phyloP scores from a whole-genome alignment of 2,329 filamentous ascomycete genomes.

The Trichoderma oligosporum region DNA sequence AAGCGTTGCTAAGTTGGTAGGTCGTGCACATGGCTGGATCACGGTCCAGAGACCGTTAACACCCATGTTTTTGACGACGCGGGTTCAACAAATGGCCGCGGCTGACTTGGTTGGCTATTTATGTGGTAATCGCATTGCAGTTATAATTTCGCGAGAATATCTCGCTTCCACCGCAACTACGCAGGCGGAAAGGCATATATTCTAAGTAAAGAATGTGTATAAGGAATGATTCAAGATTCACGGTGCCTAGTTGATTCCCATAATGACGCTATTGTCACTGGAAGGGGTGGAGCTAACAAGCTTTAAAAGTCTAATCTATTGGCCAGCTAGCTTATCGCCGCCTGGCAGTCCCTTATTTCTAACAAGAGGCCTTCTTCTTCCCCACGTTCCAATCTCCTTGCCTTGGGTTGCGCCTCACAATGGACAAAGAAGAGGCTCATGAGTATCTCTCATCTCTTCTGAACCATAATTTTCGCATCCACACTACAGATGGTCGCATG shows the following conservation, averaged over 20 bases:
- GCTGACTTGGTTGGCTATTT: neutral
- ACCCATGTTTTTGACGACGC: slow-evolving; percentile 67
- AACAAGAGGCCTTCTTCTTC: neutral
- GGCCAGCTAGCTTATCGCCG: neutral
- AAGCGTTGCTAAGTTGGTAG: slow-evolving; percentile 92
- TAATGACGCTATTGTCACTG: slow-evolving; percentile 7
- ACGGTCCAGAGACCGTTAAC: slow-evolving; percentile 98
- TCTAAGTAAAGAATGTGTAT: neutral
- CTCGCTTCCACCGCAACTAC: neutral
- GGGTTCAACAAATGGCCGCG: neutral
- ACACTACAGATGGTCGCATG: slow-evolving; percentile 77
- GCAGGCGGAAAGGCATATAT: neutral
- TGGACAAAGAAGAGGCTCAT: slow-evolving; percentile 52
- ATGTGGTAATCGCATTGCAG: neutral
- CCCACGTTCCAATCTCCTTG: neutral
- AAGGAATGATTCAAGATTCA: slow-evolving; percentile 13
- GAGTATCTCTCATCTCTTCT: slow-evolving; percentile 63
- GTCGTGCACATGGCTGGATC: slow-evolving; percentile 88
- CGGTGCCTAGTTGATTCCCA: slow-evolving; percentile 1
- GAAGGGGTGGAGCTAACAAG: neutral
- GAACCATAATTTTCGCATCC: slow-evolving; percentile 73
- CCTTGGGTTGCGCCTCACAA: slow-evolving; percentile 24
- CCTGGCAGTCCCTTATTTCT: neutral
- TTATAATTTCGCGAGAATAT: neutral
- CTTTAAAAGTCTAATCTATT: slow-evolving; percentile 9